These are phyloP conservation scores for Avicennia marina DNA, from an alignment of 257 asterid genomes.

Conservation along the genomic window DNA sequence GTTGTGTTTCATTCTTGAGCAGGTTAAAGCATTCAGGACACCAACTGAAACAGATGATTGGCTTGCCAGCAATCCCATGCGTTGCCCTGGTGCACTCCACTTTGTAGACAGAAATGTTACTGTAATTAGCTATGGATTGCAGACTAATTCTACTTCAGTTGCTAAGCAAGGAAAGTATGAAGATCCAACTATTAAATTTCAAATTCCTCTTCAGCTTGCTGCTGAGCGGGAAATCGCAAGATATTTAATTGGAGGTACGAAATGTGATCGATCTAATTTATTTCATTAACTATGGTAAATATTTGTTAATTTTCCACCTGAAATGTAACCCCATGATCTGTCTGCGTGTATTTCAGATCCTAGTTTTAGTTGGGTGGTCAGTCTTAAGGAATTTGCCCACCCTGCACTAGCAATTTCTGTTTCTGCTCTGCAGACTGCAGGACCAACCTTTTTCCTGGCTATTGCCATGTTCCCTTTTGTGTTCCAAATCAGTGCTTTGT, in stretches of 20 bases:
- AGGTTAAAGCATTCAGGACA: constrained; percentile 62
- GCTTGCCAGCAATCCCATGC: constrained; percentile 77
- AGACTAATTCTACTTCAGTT: constrained; percentile 77
- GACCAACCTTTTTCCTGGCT: constrained; percentile 89
- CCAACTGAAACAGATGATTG: constrained; percentile 69
- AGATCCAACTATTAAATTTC: constrained; percentile 83
- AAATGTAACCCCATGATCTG: not conserved
- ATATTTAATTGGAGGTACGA: constrained; percentile 67
- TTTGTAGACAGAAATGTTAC: constrained; percentile 72
- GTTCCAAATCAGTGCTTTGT: constrained; percentile 70
- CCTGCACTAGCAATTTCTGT: constrained; percentile 45
- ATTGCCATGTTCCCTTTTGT: constrained; percentile 93
- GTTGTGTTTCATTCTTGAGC: constrained; percentile 18
- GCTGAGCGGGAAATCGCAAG: constrained; percentile 95
- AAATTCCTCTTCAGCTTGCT: constrained; percentile 92
- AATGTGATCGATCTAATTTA: too few relatives aligned
- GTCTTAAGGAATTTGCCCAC: constrained; percentile 81
- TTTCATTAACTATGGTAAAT: too few relatives aligned
- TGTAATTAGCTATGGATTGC: constrained; percentile 76
- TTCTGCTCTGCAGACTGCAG: constrained; percentile 60
- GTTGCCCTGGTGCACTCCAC: constrained; percentile 84
- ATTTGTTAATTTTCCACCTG: too few relatives aligned
- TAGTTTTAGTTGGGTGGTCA: constrained; percentile 69
- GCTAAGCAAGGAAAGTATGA: constrained; percentile 54
- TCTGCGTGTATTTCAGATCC: constrained; percentile 44